phyloP scores from a whole-genome alignment of 208 protist species.

The Trichomonas gallinae region DNA sequence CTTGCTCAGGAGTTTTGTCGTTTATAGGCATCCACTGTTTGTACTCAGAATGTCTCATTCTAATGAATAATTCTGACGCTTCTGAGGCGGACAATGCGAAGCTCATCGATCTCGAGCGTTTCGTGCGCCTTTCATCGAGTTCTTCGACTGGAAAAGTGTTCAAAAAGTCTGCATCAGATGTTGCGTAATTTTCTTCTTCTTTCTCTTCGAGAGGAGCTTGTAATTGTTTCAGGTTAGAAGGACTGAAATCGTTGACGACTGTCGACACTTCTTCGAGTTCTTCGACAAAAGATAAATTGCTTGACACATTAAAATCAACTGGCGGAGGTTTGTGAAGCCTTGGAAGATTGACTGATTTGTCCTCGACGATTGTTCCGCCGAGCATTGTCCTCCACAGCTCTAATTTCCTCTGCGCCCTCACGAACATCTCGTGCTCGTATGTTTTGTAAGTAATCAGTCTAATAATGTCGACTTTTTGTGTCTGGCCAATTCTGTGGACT shows the following conservation, averaged over 20 bases:
- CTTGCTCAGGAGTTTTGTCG: background rate
- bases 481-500: slow-evolving; percentile 80
- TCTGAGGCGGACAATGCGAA: background rate
- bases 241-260: background rate
- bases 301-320: background rate
- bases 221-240: background rate
- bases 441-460: slow-evolving; percentile 74
- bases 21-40: background rate
- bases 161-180: background rate
- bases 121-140: background rate
- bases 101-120: background rate
- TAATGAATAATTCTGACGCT: background rate
- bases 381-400: background rate
- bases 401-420: slow-evolving; percentile 64
- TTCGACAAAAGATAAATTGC: background rate
- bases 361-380: background rate
- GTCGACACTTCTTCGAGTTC: background rate
- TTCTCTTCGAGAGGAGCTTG: background rate
- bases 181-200: background rate
- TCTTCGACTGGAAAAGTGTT: background rate
- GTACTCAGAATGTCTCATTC: background rate
- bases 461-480: slow-evolving; percentile 66
- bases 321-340: background rate
- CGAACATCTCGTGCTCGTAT: slow-evolving; percentile 73
- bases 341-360: background rate